phyloP scores from a whole-genome alignment of 1,284 basidiomycete genomes.

The Moesziomyces parantarcticus region DNA sequence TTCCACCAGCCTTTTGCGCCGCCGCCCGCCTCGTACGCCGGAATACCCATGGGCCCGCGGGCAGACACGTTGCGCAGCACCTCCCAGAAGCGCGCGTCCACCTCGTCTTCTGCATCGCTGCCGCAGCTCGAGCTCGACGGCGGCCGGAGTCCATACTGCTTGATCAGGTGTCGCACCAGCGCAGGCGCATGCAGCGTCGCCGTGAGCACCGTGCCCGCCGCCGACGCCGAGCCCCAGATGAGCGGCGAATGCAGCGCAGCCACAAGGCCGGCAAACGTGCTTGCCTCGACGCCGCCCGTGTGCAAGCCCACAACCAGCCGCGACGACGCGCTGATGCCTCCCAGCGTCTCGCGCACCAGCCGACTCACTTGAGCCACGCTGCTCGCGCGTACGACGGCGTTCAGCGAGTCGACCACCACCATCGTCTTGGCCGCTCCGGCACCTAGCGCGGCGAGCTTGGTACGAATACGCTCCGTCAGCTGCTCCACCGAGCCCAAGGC shows the following conservation, averaged over 20 bases:
- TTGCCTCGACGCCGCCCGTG: conserved; percentile 22
- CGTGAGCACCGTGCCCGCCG: conserved; percentile 34
- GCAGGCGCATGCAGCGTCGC: conserved; percentile 39
- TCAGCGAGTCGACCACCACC: conserved; percentile 55
- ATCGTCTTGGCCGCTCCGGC: conserved; percentile 24
- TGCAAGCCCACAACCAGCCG: conserved; percentile 47
- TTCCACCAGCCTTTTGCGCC: conserved; percentile 49
- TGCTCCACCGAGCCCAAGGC: conserved; percentile 9
- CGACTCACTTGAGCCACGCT: conserved; percentile 17
- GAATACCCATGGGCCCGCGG: conserved; percentile 49
- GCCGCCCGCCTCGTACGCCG: conserved; percentile 32
- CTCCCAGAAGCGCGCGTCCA: conserved; percentile 55
- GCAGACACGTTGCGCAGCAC: conserved; percentile 41
- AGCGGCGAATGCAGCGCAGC: conserved; percentile 42
- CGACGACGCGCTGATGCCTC: conserved; percentile 24
- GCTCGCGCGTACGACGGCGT: conserved; percentile 35
- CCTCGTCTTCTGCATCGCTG: conserved; percentile 17
- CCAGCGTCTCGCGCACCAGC: conserved; percentile 29
- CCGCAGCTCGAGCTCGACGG: conserved; percentile 19
- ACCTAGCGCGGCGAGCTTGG: conserved; percentile 2
- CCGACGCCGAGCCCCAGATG: conserved; percentile 28
- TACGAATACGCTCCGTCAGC: conserved; percentile 10
- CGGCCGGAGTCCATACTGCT: conserved; percentile 53
- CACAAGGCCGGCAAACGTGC: conserved; percentile 21
- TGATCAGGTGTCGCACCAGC: conserved; percentile 41